Evolutionary conservation across 2,329 filamentous ascomycete species (phyloP).

Genomic region (Colletotrichum trifolii): DNA sequence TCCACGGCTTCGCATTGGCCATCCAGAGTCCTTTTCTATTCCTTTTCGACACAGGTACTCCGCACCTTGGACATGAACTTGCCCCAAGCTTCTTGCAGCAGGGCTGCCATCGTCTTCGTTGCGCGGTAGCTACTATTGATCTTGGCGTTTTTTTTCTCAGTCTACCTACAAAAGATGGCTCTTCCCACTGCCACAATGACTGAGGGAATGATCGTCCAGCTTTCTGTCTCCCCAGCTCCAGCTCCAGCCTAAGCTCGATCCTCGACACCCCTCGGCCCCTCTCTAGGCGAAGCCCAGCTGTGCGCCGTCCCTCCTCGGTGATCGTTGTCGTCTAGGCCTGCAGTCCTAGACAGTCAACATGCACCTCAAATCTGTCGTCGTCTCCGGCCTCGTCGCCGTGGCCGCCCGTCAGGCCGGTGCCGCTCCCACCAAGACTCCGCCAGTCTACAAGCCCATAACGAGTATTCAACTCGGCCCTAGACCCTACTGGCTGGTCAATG

Average conservation of each 20-base stretch:
- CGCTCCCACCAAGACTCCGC: conserved; percentile 27
- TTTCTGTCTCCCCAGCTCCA: conserved; percentile 3
- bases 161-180: conserved; percentile 25
- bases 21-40: no score
- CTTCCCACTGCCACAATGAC: background rate
- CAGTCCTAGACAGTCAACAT: conserved; percentile 39
- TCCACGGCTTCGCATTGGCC: background rate
- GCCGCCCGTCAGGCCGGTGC: conserved; percentile 31
- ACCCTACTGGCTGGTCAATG: conserved; percentile 72
- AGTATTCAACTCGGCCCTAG: conserved; percentile 70
- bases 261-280: background rate
- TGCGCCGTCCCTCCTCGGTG: conserved; percentile 1
- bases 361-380: conserved; percentile 44
- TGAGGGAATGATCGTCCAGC: no score
- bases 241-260: conserved; percentile 1
- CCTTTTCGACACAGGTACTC: no score
- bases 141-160: conserved; percentile 11
- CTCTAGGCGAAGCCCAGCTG: conserved; percentile 5
- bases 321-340: conserved; percentile 1
- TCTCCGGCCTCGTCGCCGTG: conserved; percentile 44
- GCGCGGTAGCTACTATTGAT: background rate
- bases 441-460: conserved; percentile 49
- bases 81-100: background rate
- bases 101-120: background rate
- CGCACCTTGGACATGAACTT: no score